phyloP scores from a whole-genome alignment of 1,284 basidiomycete genomes.

The Earliella scabrosa region DNA sequence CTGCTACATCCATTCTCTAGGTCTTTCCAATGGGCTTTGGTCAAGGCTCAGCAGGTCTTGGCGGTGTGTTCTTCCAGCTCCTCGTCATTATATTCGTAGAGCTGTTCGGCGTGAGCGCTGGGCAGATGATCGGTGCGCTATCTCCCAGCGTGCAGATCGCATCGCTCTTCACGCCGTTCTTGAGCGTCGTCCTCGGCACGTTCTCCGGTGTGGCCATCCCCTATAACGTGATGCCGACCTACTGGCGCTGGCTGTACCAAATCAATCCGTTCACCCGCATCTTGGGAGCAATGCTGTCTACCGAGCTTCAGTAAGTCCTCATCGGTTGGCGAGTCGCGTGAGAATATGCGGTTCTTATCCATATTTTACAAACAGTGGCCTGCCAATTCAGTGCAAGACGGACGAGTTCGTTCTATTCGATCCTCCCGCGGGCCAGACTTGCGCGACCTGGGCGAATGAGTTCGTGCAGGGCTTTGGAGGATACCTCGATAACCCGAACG shows the following conservation, averaged over 20 bases:
- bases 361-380: conserved; percentile 47
- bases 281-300: conserved; percentile 65
- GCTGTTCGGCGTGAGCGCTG: conserved; percentile 78
- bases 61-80: conserved; percentile 78
- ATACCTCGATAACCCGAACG: conserved; percentile 78
- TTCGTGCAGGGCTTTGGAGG: conserved; percentile 72
- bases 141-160: conserved; percentile 79
- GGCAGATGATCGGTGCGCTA: conserved; percentile 79
- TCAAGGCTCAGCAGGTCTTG: conserved; percentile 59
- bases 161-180: conserved; percentile 81
- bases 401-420: conserved; percentile 73
- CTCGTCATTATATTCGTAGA: conserved; percentile 75
- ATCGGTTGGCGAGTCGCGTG: conserved; percentile 40
- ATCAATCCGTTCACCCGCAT: conserved; percentile 74
- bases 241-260: conserved; percentile 84
- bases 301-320: conserved; percentile 25
- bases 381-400: conserved; percentile 66
- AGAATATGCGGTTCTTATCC: conserved; percentile 3
- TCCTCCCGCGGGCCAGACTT: conserved; percentile 80
- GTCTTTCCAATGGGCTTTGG: conserved; percentile 78
- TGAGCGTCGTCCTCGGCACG: conserved; percentile 68
- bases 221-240: conserved; percentile 64
- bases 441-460: conserved; percentile 67
- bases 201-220: conserved; percentile 88
- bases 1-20: too few relatives aligned